Percentiles rank a stretch among this genome's conserved stretches.
Conservation (phyloP, 257 asterid species). For the Plectranthus barbatus region DNA sequence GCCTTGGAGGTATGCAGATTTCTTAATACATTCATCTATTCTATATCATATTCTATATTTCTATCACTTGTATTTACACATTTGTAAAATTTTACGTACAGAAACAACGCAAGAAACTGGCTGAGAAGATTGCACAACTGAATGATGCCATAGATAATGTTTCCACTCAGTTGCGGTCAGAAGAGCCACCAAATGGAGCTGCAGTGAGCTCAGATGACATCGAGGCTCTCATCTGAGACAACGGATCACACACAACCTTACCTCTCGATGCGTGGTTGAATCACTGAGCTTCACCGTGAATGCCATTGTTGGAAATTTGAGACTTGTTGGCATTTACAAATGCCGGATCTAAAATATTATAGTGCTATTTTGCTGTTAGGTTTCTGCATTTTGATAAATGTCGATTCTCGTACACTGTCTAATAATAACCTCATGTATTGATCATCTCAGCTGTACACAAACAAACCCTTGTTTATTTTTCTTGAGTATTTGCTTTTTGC, state of each 20-base stretch:
- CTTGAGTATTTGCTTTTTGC: neutral
- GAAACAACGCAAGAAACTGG: slow-evolving; percentile 76
- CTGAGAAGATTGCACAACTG: slow-evolving; percentile 80
- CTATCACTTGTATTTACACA: neutral
- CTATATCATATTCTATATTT: neutral
- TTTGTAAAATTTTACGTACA: slow-evolving; percentile 18
- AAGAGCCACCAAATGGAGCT: slow-evolving; percentile 44
- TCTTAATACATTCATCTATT: neutral
- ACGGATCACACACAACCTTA: neutral
- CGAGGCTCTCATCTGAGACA: slow-evolving; percentile 47
- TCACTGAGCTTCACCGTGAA: neutral
- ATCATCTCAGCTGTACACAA: neutral
- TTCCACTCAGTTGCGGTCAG: slow-evolving; percentile 55
- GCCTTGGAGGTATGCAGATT: slow-evolving; percentile 58
- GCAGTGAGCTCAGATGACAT: slow-evolving; percentile 49
- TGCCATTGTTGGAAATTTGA: neutral
- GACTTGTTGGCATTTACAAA: neutral
- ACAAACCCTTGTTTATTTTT: neutral
- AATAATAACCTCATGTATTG: slow-evolving; percentile 12
- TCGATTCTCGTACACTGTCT: neutral
- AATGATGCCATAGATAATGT: slow-evolving; percentile 73
- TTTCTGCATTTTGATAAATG: neutral
- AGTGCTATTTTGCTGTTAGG: slow-evolving; percentile 1
- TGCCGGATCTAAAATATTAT: neutral
- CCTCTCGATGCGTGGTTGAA: neutral